Base-by-base conservation (phyloP, 345 rosid species). In the Salix arbutifolia region DNA sequence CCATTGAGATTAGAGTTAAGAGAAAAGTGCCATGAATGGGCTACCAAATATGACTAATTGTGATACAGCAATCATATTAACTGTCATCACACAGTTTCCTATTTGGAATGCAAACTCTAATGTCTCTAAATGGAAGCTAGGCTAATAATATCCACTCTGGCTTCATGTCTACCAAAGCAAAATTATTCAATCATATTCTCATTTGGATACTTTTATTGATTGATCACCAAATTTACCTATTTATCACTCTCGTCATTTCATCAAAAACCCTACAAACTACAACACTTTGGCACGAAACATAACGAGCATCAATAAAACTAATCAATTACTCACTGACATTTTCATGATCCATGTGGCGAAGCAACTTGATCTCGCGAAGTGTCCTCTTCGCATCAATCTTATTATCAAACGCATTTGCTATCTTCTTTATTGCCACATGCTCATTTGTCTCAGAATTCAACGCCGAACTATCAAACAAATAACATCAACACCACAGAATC, bases 331-430 rank as follows among this genome's bases (percentile, higher is more conserved):
- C 86, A 95, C 94, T 82, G 81, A 93, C 99, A 74, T 91, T 93
- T 86, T 93, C 97, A 88, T 95, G 99, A 77, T 91, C 90, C 87
- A 95, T 89, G 83, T 93, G 99, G 38, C 97, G 92, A 81, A 95
- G 97, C 69, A 95, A 84, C 90, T 91, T 95, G 91, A 93, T 93
- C 89, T 93, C 99, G 1, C 99, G 97, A 52, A 95, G 96, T 10
- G 98, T 90, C 86, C 97, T 90, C 90, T 95, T 95, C 19, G 97
- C 98, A 33, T 89, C 94, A 50, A 93, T 86, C 67, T 77, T 84
- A 87, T 95, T 90, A 56, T 91, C 96, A 64, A 90, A 93, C 8
- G 96, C 93, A 84, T 91, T 86, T 8, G 89, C 83, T 40, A 93
- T 91, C 89, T 95, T 95, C 92, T 93, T 95, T 67, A 95, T 78